Evolutionary conservation across 2,329 filamentous ascomycete species (phyloP), one percentile per base, ranked within the genome.

Genomic region (Tolypocladium cylindrosporum): DNA sequence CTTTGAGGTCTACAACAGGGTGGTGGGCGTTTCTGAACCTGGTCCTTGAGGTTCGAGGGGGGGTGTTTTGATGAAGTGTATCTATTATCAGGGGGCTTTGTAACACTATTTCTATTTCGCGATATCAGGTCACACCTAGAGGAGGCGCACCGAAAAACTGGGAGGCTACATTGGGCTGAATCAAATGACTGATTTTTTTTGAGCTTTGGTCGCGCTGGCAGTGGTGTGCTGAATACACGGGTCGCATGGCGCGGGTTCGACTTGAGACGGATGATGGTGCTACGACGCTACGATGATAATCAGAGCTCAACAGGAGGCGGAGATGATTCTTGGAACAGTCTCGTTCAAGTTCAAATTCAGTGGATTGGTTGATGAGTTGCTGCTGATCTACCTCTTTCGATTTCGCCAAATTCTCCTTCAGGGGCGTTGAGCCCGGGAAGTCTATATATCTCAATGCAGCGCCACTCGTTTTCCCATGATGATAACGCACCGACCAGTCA

Each of bases 391-490:
- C 16, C 48, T 36, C 31, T 19, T 13, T 6, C 16, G 19, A 21
- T 16, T n/a, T 36, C 27, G 31, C 31, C 31, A 36, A 36, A 36
- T 4, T 51, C 37, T 52, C 40, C 55, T 43, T 41, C 27, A 55
- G 52, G 56, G 55, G 48, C 58, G 56, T 60, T 60, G 67, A 70
- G 68, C 68, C 67, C 67, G 61, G 63, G 66, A 61, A 51, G 54
- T 58, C 51, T 60, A 52, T 27, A 45, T 13, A 48, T 57, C 16
- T 11, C 48, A 51, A 51, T 36, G 48, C 48, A 51, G 48, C 48
- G 48, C 48, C 48, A 51, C 48, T 51, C 48, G 16, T 51, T 21
- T 31, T 51, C 48, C 19, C 48, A 51, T 51, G 48, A 51, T 51
- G 31, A 51, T 36, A 51, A 51, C 48, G 37, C 37, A 51, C 48